These are phyloP conservation scores for Calocybe gangraenosa DNA, from an alignment of 768 basidiomycete species.

Conservation along the genomic window DNA sequence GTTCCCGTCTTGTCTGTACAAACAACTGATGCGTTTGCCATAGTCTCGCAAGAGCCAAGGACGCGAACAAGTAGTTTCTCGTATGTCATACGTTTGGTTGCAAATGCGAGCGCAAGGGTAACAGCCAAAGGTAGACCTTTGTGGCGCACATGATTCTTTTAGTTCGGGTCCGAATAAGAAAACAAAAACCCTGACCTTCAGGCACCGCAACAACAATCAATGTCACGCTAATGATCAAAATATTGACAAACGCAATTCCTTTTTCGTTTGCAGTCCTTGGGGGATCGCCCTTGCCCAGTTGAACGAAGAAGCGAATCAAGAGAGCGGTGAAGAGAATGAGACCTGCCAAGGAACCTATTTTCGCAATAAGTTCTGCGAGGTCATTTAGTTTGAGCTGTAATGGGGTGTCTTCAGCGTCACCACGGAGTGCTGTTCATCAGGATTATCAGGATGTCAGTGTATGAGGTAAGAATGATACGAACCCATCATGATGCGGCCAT, in stretches of 20 bases:
- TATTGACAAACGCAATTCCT: constrained; percentile 87
- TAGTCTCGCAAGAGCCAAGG: constrained; percentile 95
- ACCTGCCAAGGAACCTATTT: constrained; percentile 80
- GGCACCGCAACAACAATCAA: constrained; percentile 51
- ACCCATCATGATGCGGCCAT: constrained; percentile 99
- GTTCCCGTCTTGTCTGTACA: constrained; percentile 98
- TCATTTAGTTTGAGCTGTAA: constrained; percentile 90
- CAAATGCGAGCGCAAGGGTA: constrained; percentile 93
- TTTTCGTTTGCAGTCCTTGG: constrained; percentile 69
- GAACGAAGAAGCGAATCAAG: constrained; percentile 94
- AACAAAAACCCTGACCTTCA: constrained; percentile 30
- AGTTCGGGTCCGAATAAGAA: too few relatives aligned
- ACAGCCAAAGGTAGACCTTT: constrained; percentile 91
- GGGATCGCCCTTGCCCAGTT: constrained; percentile 63
- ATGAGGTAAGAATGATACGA: constrained; percentile 7
- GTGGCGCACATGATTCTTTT: neutral
- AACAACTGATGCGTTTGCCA: constrained; percentile 96
- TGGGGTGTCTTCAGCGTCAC: constrained; percentile 86
- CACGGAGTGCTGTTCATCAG: constrained; percentile 65
- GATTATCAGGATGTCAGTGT: neutral
- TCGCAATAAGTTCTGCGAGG: constrained; percentile 95
- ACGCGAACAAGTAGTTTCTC: constrained; percentile 95
- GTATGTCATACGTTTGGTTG: constrained; percentile 96
- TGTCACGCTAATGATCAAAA: constrained; percentile 92
- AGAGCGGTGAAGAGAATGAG: constrained; percentile 75